These are phyloP conservation scores for Entrophospora sp. DNA, from an alignment of 192 early-diverging fungal genomes.

Conservation along the genomic window DNA sequence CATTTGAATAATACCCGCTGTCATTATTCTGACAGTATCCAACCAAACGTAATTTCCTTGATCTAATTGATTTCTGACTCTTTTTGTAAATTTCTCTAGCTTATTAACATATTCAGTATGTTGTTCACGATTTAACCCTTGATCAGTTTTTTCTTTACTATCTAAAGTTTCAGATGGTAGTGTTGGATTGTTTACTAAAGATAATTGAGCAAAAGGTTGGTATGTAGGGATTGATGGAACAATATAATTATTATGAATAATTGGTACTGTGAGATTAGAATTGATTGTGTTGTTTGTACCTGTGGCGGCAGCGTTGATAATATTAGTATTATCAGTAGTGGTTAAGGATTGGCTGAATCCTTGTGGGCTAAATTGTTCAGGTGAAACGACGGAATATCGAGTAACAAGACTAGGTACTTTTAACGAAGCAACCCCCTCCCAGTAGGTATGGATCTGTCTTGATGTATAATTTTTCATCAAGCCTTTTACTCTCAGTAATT, in stretches of 20 bases:
- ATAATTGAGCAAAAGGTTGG: background rate
- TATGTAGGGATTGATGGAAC: background rate
- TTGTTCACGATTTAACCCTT: conserved; percentile 9
- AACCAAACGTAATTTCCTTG: conserved; percentile 19
- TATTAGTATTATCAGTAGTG: background rate
- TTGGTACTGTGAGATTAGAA: too few relatives aligned
- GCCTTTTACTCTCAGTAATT: conserved; percentile 3
- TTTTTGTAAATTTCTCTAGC: conserved; percentile 18
- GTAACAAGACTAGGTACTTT: background rate
- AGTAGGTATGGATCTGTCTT: conserved; percentile 17
- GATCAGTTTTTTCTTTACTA: background rate
- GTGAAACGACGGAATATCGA: background rate
- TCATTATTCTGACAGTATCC: conserved; percentile 16
- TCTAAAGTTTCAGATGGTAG: background rate
- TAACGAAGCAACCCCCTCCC: background rate
- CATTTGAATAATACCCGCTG: conserved; percentile 15
- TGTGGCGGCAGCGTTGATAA: background rate
- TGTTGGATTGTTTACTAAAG: background rate
- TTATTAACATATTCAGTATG: conserved; percentile 13
- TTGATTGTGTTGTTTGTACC: background rate
- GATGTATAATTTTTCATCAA: conserved; percentile 18
- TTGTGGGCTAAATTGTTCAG: too few relatives aligned
- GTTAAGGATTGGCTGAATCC: too few relatives aligned
- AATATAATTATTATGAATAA: too few relatives aligned
- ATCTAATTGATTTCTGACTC: conserved; percentile 16